phyloP scores from a whole-genome alignment of 176 grass and related monocot genomes.

The Secale cereale region DNA sequence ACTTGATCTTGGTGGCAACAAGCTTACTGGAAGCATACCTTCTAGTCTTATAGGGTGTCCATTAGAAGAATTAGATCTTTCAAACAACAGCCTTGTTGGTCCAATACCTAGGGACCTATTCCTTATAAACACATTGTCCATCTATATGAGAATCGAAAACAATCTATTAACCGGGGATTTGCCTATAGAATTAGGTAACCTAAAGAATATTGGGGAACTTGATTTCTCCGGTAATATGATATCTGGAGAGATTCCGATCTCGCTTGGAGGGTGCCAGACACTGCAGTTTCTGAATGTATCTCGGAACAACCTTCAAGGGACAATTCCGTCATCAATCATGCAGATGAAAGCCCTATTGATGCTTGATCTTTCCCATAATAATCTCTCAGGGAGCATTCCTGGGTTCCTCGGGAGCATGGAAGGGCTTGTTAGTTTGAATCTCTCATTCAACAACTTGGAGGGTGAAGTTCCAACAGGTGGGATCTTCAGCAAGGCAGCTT shows the following conservation, averaged over 20 bases:
- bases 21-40: neutral
- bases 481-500: neutral
- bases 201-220: constrained; percentile 3
- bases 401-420: neutral
- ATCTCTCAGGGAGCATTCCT: neutral
- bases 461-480: neutral
- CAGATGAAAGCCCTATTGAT: neutral
- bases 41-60: neutral
- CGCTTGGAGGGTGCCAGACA: constrained; percentile 29
- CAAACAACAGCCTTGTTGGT: constrained; percentile 33
- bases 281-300: constrained; percentile 31
- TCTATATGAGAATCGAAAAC: constrained; percentile 3
- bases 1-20: neutral
- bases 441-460: neutral
- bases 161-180: constrained; percentile 43
- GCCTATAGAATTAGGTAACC: constrained; percentile 24
- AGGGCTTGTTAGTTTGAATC: neutral
- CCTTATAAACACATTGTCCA: constrained; percentile 15
- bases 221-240: constrained; percentile 37
- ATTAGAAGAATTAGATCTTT: constrained; percentile 26
- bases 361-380: neutral
- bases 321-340: constrained; percentile 16
- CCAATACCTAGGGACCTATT: constrained; percentile 38
- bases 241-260: constrained; percentile 35
- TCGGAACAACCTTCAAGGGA: constrained; percentile 29